phyloP scores from a whole-genome alignment of 2,329 filamentous ascomycete genomes.

The Curvularia lunata region DNA sequence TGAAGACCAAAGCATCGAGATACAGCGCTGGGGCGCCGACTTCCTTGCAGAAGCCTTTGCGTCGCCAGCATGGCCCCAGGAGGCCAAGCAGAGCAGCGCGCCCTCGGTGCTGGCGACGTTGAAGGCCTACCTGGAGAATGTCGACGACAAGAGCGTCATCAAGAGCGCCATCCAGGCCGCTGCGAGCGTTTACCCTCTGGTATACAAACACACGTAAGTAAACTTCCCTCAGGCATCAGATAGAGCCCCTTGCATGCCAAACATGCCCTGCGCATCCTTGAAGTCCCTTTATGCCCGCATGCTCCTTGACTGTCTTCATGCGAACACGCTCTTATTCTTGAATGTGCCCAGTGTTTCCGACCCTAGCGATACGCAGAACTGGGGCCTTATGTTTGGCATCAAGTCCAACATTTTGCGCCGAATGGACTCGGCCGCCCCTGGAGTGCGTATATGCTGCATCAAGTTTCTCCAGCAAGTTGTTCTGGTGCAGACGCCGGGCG shows the following conservation, averaged over 20 bases:
- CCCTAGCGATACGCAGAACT: constrained; percentile 77
- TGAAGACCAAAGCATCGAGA: constrained; percentile 68
- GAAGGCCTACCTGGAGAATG: constrained; percentile 55
- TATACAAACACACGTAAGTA: constrained; percentile 93
- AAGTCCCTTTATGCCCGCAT: constrained; percentile 22
- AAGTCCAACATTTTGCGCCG: constrained; percentile 87
- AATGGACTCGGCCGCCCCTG: constrained; percentile 80
- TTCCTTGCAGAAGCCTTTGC: constrained; percentile 96
- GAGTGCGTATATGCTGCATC: constrained; percentile 90
- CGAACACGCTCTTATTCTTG: constrained; percentile 44
- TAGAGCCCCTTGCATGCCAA: constrained; percentile 28
- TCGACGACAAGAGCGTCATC: constrained; percentile 79
- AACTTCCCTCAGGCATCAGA: constrained; percentile 24
- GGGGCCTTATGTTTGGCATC: constrained; percentile 87
- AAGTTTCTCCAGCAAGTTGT: constrained; percentile 97
- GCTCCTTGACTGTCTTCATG: constrained; percentile 23
- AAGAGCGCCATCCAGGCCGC: constrained; percentile 87
- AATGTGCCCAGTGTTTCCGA: constrained; percentile 75
- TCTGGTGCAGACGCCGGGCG: constrained; percentile 85
- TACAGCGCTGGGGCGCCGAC: constrained; percentile 94
- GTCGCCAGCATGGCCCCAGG: constrained; percentile 78
- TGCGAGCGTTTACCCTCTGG: constrained; percentile 89
- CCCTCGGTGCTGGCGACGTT: constrained; percentile 80
- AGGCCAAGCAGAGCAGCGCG: constrained; percentile 81
- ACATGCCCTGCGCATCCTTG: constrained; percentile 22